Base-by-base conservation (phyloP, 148 eudicot genomes). In the Spergularia marina region DNA sequence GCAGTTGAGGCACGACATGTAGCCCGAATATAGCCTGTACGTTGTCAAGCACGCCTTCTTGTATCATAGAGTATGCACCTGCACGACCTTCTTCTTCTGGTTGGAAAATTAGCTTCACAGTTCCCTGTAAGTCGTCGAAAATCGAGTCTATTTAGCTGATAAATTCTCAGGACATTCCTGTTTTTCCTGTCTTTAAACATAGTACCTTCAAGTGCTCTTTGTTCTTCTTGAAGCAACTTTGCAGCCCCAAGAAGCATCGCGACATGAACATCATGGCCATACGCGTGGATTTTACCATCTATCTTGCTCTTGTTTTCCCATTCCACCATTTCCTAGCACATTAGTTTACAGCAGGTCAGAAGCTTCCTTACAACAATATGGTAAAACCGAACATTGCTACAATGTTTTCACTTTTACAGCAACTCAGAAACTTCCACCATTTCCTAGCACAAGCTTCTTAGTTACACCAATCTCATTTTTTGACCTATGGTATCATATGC, bases 231-330 rank as follows among this genome's bases (percentile, higher is more conserved):
- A 16, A 87, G 88, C 60, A 87, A 79, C 74, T 84, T 86, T 3
- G 89, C 89, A 53, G 91, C 91, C 4, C 91, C 89, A 4, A 86
- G 80, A 53, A 88, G 86, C 91, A 88, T 88, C 2, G 91, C 77
- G 52, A 82, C 84, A 51, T 88, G 91, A n/a, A 76, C 82, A 70
- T 88, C 91, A 57, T 88, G 89, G 53, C 91, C 91, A 78, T 89
- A 88, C 18, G 87, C 91, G 66, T 88, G 91, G 89, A 88, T 88
- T 79, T 77, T 84, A 9, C 91, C 87, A 12, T 79, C 70, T 18
- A 68, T 75, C 64, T 85, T 87, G 82, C 91, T 87, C 84, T 84
- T 84, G 79, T 78, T 65, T 67, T 81, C 82, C 89, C 89, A 87
- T 17, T 85, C 87, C 67, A 87, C 87, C 65, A 78, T 59, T 79